Conservation (phyloP, 2,329 filamentous ascomycete genomes). For the Albophoma yamanashiensis region DNA sequence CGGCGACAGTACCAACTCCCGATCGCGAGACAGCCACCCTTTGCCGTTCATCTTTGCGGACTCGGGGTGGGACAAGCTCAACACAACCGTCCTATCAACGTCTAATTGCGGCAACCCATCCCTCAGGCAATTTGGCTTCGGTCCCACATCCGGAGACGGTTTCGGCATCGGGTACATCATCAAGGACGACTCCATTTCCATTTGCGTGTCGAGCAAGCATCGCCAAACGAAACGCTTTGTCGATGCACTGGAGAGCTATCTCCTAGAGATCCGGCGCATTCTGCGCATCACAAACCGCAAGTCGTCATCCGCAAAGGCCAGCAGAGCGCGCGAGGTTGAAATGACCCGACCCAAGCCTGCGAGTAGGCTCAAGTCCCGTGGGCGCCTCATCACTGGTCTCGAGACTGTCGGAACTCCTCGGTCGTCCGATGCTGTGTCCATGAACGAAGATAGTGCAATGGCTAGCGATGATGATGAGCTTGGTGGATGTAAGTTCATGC, state of each 20-base stretch:
- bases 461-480: conserved; percentile 80
- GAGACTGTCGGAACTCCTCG: conserved; percentile 31
- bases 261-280: conserved; percentile 81
- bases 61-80: conserved; percentile 85
- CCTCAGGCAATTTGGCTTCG: conserved; percentile 91
- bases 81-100: conserved; percentile 87
- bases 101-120: conserved; percentile 98
- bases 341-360: conserved; percentile 21
- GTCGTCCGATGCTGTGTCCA: conserved; percentile 42
- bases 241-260: conserved; percentile 80
- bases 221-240: conserved; percentile 85
- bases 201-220: conserved; percentile 90
- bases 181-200: conserved; percentile 67
- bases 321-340: conserved; percentile 45
- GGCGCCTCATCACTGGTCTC: conserved; percentile 56
- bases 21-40: conserved; percentile 32
- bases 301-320: conserved; percentile 29
- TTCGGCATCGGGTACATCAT: conserved; percentile 99
- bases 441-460: conserved; percentile 57
- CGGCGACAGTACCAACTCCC: conserved; percentile 43
- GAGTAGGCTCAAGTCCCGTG: conserved; percentile 56
- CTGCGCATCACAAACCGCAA: conserved; percentile 54
- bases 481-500: conserved; percentile 69
- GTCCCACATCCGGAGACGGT: conserved; percentile 83
- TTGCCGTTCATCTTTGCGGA: conserved; percentile 81